Evolutionary conservation across 2,329 filamentous ascomycete genomes (phyloP).

Genomic region (Verticillium zaregamsianum): DNA sequence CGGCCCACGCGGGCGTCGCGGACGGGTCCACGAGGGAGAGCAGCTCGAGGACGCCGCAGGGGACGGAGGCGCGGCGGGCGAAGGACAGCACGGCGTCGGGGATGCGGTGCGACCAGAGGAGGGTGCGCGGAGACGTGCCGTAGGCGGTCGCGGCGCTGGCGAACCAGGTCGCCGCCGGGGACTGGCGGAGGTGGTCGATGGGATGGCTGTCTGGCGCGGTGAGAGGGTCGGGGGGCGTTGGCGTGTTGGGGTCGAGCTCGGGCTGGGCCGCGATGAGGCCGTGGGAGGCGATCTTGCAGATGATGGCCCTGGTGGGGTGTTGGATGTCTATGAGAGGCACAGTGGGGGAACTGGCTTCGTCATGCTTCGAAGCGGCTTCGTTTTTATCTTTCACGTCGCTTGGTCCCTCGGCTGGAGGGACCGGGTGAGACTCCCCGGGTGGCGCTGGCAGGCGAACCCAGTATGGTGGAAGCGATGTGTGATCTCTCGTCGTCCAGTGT

Average conservation of each 20-base stretch:
- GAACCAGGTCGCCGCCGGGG: slow-evolving; percentile 45
- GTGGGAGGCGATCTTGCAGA: slow-evolving; percentile 44
- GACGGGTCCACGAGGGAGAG: slow-evolving; percentile 44
- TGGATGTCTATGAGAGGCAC: slow-evolving; percentile 1
- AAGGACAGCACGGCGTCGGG: slow-evolving; percentile 48
- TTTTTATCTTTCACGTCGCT: not conserved
- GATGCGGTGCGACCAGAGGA: slow-evolving; percentile 58
- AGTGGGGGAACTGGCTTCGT: not conserved
- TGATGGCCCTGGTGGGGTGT: slow-evolving; percentile 24
- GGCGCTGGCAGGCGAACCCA: slow-evolving; percentile 48
- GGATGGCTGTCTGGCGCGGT: slow-evolving; percentile 29
- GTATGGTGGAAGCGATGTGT: slow-evolving; percentile 52
- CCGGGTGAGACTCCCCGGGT: slow-evolving; percentile 2
- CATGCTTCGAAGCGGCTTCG: not conserved
- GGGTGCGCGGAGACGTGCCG: slow-evolving; percentile 47
- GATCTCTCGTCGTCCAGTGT: slow-evolving; percentile 48
- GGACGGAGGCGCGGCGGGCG: slow-evolving; percentile 46
- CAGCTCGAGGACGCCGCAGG: slow-evolving; percentile 56
- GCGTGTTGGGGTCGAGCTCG: slow-evolving; percentile 16
- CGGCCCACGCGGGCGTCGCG: slow-evolving; percentile 48
- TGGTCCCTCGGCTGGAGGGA: not conserved
- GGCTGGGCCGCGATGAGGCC: slow-evolving; percentile 42
- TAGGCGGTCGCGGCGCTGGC: slow-evolving; percentile 52
- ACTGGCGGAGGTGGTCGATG: slow-evolving; percentile 39
- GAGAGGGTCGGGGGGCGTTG: slow-evolving; percentile 15